Conservation (phyloP, 768 basidiomycete genomes). For the Sarcomyxa edulis region DNA sequence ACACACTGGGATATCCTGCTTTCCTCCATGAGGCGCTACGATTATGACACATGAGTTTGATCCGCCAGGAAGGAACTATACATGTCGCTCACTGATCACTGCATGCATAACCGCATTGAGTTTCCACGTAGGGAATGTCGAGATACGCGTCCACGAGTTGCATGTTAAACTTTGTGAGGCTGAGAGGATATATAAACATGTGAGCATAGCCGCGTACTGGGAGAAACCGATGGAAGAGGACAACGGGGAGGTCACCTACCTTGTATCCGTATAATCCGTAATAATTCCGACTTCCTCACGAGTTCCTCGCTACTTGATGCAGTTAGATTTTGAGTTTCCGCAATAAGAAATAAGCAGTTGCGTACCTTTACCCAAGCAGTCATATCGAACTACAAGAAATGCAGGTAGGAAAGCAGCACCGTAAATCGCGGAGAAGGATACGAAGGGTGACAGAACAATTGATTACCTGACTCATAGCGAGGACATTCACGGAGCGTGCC, state of each 20-base stretch:
- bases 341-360: slow-evolving; percentile 13
- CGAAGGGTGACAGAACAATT: slow-evolving; percentile 1
- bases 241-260: no score
- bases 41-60: slow-evolving; percentile 12
- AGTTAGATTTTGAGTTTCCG: slow-evolving; percentile 10
- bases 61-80: slow-evolving; percentile 24
- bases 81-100: slow-evolving; percentile 70
- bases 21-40: slow-evolving; percentile 73
- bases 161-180: slow-evolving; percentile 79
- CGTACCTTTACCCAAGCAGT: slow-evolving; percentile 89
- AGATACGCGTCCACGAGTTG: slow-evolving; percentile 73
- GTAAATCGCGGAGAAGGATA: slow-evolving; percentile 4
- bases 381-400: slow-evolving; percentile 69
- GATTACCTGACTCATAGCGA: slow-evolving; percentile 78
- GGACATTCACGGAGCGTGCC: slow-evolving; percentile 53
- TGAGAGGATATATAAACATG: slow-evolving; percentile 23
- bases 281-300: slow-evolving; percentile 80
- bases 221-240: no score
- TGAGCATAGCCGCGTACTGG: slow-evolving; percentile 6
- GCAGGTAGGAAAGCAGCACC: slow-evolving; percentile 6
- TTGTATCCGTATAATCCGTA: slow-evolving; percentile 72
- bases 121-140: slow-evolving; percentile 79
- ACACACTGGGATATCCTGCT: slow-evolving; percentile 81
- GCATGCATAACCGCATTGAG: slow-evolving; percentile 91
- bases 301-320: slow-evolving; percentile 47